Conservation (phyloP, 148 eudicot genomes). For the Fagopyrum esculentum region DNA sequence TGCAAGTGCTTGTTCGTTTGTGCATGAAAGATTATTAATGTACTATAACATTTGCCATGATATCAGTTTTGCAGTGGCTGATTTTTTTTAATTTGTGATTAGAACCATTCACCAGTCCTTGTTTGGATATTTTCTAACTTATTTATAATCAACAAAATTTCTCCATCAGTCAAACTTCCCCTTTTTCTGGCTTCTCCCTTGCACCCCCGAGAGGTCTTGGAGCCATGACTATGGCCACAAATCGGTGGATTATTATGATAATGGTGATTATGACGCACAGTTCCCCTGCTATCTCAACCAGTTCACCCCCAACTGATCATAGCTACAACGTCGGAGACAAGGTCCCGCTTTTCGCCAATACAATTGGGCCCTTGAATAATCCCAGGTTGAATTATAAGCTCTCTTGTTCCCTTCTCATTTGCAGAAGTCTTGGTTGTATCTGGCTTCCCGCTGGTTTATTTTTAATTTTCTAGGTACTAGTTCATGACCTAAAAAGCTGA, state of each 20-base stretch:
- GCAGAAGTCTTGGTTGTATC: background rate
- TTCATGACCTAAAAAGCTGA: background rate
- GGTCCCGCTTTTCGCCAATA: slow-evolving; percentile 63
- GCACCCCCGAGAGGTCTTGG: background rate
- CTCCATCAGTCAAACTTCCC: background rate
- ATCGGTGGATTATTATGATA: background rate
- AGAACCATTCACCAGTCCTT: too few species aligned
- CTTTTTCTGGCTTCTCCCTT: background rate
- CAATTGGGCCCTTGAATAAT: slow-evolving; percentile 71
- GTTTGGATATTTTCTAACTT: too few species aligned
- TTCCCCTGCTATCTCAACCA: background rate
- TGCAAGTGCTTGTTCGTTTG: too few species aligned
- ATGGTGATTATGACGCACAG: background rate
- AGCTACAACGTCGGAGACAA: slow-evolving; percentile 70
- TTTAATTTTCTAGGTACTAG: background rate
- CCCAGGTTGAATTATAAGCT: slow-evolving; percentile 46
- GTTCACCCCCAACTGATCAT: slow-evolving; percentile 21
- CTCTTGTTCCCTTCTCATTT: background rate
- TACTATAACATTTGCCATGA: too few species aligned
- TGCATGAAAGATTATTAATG: too few species aligned
- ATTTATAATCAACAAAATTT: too few species aligned
- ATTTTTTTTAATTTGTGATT: too few species aligned
- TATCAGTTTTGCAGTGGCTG: too few species aligned
- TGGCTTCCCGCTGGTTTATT: background rate
- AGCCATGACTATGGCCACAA: slow-evolving; percentile 7